Conservation (phyloP, 176 grass and related monocot genomes). For the Ensete glaucum region DNA sequence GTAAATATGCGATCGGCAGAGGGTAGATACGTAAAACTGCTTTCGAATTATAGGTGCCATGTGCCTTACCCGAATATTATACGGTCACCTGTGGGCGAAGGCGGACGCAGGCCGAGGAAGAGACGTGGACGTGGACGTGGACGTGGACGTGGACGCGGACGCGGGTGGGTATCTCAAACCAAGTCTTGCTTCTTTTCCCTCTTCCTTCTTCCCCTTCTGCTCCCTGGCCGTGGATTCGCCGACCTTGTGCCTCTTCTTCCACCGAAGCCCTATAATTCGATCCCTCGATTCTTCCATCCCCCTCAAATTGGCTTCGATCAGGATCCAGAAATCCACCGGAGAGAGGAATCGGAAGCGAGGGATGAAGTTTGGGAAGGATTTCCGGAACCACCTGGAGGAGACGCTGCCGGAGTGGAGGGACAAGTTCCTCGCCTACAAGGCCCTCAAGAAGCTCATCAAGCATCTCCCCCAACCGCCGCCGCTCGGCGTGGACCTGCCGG, state of each 20-base stretch:
- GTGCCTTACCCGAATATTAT: background rate
- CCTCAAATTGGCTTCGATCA: too few relatives aligned
- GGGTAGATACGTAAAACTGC: too few relatives aligned
- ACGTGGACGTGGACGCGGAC: background rate
- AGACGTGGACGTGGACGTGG: background rate
- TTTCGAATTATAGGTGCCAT: too few relatives aligned
- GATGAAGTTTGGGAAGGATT: constrained; percentile 98
- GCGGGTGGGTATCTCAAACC: background rate
- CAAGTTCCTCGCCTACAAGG: constrained; percentile 90
- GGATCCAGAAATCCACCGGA: background rate
- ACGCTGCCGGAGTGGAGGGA: constrained; percentile 91
- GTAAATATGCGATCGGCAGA: too few relatives aligned
- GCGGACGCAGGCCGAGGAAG: background rate
- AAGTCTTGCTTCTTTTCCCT: background rate
- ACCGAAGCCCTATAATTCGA: background rate
- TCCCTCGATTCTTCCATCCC: background rate
- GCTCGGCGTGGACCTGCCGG: background rate
- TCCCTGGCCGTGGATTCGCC: background rate
- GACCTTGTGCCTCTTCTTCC: background rate
- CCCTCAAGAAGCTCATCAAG: constrained; percentile 98
- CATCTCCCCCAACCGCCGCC: constrained; percentile 28
- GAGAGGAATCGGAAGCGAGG: background rate
- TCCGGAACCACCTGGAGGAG: constrained; percentile 85
- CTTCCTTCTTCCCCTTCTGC: background rate
- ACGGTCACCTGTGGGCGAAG: background rate